Conservation (phyloP, 768 basidiomycete species). For the Suillus fuscotomentosus region DNA sequence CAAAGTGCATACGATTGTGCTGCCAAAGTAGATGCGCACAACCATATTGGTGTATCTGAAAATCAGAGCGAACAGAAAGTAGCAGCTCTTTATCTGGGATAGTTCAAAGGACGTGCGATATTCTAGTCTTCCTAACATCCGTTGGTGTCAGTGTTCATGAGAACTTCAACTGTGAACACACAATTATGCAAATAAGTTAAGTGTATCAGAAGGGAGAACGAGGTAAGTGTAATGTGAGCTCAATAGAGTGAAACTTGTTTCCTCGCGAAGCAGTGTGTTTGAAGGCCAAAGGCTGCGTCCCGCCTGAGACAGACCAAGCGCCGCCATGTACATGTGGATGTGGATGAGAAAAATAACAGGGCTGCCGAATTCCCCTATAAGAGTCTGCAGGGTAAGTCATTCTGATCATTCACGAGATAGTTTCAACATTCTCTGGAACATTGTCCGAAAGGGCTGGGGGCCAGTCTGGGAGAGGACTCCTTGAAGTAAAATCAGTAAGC, state of each 20-base stretch:
- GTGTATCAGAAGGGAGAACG: neutral
- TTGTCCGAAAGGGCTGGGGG: slow-evolving; percentile 24
- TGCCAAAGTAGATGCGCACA: neutral
- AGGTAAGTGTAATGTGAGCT: neutral
- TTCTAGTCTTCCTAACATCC: neutral
- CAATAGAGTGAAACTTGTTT: neutral
- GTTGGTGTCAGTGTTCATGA: neutral
- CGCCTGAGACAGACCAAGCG: neutral
- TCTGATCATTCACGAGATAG: slow-evolving; percentile 18
- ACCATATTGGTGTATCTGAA: neutral
- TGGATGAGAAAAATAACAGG: neutral
- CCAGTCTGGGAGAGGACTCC: slow-evolving; percentile 22
- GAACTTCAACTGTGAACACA: neutral
- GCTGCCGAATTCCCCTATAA: neutral
- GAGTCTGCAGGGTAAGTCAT: neutral
- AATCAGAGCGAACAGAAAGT: neutral
- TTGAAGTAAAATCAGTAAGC: slow-evolving; percentile 4
- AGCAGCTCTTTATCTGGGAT: neutral
- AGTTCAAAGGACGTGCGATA: neutral
- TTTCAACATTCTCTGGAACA: slow-evolving; percentile 18
- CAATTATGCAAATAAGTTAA: neutral
- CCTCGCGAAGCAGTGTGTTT: neutral
- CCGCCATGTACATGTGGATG: neutral
- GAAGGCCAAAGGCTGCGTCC: neutral
- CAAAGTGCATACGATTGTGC: neutral